These are phyloP conservation scores for Pterocarpus macrocarpus DNA, from an alignment of 306 rosid genomes.

Conservation along the genomic window DNA sequence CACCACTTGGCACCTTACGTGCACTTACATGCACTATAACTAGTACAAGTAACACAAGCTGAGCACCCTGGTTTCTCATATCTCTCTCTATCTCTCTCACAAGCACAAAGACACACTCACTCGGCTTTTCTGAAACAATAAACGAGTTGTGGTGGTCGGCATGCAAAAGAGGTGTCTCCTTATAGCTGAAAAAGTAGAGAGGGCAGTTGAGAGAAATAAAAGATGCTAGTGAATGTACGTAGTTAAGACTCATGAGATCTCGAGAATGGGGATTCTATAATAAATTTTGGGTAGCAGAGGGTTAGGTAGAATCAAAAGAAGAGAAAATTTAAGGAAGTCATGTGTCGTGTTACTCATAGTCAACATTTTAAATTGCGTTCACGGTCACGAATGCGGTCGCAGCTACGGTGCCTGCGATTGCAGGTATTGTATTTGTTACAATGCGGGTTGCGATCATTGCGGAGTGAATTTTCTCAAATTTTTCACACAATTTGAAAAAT, in stretches of 20 bases:
- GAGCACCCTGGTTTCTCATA: constrained; percentile 49
- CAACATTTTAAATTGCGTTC: too few species aligned
- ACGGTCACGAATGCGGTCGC: too few species aligned
- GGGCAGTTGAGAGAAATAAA: constrained; percentile 75
- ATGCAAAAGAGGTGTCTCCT: constrained; percentile 42
- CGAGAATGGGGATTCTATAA: constrained; percentile 57
- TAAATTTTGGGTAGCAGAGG: constrained; percentile 46
- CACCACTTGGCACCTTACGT: constrained; percentile 56
- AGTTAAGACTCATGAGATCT: constrained; percentile 47
- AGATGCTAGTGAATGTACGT: constrained; percentile 34
- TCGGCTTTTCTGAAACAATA: background rate
- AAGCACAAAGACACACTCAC: background rate
- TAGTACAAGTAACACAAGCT: constrained; percentile 47
- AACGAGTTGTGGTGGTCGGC: constrained; percentile 3
- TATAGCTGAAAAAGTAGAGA: constrained; percentile 26
- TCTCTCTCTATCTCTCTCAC: constrained; percentile 17
- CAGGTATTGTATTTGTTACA: too few species aligned
- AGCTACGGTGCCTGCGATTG: too few species aligned
- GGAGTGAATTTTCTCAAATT: too few species aligned
- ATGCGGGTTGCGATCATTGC: too few species aligned
- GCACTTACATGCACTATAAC: constrained; percentile 58
- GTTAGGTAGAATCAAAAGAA: constrained; percentile 64
- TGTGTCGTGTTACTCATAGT: constrained; percentile 13
- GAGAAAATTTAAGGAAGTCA: constrained; percentile 65
- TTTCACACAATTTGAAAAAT: too few species aligned